phyloP scores from a whole-genome alignment of 1,284 basidiomycete species.

The Ganoderma meredithae region DNA sequence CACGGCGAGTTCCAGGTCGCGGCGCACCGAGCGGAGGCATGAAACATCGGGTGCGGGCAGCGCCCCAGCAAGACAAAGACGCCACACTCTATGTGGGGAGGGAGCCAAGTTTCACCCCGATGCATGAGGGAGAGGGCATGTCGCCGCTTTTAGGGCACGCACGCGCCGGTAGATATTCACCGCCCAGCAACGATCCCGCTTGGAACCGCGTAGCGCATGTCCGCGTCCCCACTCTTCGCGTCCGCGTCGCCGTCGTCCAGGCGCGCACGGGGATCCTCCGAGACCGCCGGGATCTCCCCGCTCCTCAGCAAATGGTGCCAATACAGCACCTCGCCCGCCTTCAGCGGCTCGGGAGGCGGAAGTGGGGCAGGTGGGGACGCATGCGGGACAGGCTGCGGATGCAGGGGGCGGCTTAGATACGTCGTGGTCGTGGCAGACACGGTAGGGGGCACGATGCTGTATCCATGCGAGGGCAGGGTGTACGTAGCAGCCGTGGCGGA shows the following conservation, averaged over 20 bases:
- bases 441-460: constrained; percentile 1
- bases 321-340: constrained; percentile 72
- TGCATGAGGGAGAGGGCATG: too few relatives aligned
- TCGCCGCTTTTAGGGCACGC: too few relatives aligned
- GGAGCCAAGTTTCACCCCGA: too few relatives aligned
- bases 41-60: background rate
- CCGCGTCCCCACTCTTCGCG: constrained; percentile 2
- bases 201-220: constrained; percentile 13
- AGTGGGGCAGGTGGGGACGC: constrained; percentile 15
- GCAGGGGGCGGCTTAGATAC: constrained; percentile 19
- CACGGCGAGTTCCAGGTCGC: background rate
- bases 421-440: constrained; percentile 25
- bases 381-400: constrained; percentile 18
- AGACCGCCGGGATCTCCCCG: constrained; percentile 77
- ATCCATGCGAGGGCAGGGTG: constrained; percentile 10
- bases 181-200: constrained; percentile 26
- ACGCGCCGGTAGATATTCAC: constrained; percentile 1
- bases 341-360: constrained; percentile 44
- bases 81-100: too few relatives aligned
- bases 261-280: constrained; percentile 57
- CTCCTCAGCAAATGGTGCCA: constrained; percentile 81
- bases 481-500: constrained; percentile 34
- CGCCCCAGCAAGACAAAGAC: background rate
- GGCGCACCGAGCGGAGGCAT: background rate
- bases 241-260: background rate